phyloP scores from a whole-genome alignment of 1,284 basidiomycete genomes.

The Ganoderma boninense region DNA sequence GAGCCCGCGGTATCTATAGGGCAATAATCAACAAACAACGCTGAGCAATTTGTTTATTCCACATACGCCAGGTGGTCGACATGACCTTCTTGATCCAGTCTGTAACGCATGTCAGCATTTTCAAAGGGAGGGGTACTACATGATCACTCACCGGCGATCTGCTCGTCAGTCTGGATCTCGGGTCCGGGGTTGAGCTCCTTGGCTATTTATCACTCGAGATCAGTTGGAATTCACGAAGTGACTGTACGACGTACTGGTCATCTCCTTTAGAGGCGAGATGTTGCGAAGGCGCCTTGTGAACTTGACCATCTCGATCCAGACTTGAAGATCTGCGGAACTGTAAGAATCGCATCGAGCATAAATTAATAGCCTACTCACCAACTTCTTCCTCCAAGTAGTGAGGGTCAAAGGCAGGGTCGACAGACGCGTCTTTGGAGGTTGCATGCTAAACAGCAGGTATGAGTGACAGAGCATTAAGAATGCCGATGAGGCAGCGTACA shows the following conservation, averaged over 20 bases:
- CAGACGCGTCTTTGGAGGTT: constrained; percentile 47
- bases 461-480: not conserved
- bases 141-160: constrained; percentile 34
- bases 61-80: constrained; percentile 42
- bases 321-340: constrained; percentile 44
- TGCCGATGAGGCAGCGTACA: not conserved
- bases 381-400: constrained; percentile 57
- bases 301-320: constrained; percentile 60
- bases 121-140: not conserved
- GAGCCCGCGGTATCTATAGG: constrained; percentile 40
- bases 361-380: constrained; percentile 42
- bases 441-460: constrained; percentile 38
- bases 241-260: constrained; percentile 26
- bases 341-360: not conserved
- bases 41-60: not conserved
- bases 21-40: constrained; percentile 31
- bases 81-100: constrained; percentile 38
- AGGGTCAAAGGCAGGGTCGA: constrained; percentile 55
- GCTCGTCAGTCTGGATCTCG: constrained; percentile 34
- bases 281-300: constrained; percentile 52
- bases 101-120: constrained; percentile 11
- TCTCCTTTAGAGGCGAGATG: constrained; percentile 52
- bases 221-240: not conserved
- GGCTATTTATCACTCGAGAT: constrained; percentile 28
- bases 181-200: constrained; percentile 51